Base-by-base conservation (phyloP, 1,284 basidiomycete species). In the Boletus austroedulis region DNA sequence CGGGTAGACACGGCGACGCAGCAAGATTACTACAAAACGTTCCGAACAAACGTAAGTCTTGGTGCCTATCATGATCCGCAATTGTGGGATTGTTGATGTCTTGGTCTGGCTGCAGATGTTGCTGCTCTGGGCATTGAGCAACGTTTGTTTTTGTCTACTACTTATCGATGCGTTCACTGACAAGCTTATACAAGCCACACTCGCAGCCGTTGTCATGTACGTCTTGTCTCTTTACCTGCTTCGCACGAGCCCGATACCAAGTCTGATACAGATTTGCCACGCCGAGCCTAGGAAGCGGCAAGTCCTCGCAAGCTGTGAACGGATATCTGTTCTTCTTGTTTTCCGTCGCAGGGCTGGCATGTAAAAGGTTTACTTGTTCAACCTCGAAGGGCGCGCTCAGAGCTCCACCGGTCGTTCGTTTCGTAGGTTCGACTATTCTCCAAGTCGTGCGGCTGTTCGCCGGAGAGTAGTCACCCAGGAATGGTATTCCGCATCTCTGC, bases 21-120 rank as follows among this genome's bases (percentile, higher is more conserved):
- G 64, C 89, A 94, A 73, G 95, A 97, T 76, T 94, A 92, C 72
- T 96, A 95, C 73, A 79, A 86, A 68, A 84, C 82, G 32, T 94
- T 96, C 75, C 82, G 94, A 64, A 96, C 94, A 3, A 96, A 95
- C 79, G 86, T 73, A 50, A 64, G 69, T 55, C 72, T 71, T 56
- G 6, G 8, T 21, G 24, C 17, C 68, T 57, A 51, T 56, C 53
- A 36, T 9, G 15, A 26, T 34, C 1, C 11, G 14, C 2, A 26
- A 45, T 58, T 51, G 10, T 38, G 34, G n/a, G 44, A n/a, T 60
- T 28, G 57, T 26, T 19, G 36, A 32, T 48, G 41, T 31, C 66
- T 34, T 53, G 41, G 36, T n/a, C 7, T 21, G 5, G 21, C 54
- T 53, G 14, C 62, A 77, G 76, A 89, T 94, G 2, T 73, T 95